phyloP scores from a whole-genome alignment of 2,329 filamentous ascomycete genomes.

The Fonsecaea multimorphosa region DNA sequence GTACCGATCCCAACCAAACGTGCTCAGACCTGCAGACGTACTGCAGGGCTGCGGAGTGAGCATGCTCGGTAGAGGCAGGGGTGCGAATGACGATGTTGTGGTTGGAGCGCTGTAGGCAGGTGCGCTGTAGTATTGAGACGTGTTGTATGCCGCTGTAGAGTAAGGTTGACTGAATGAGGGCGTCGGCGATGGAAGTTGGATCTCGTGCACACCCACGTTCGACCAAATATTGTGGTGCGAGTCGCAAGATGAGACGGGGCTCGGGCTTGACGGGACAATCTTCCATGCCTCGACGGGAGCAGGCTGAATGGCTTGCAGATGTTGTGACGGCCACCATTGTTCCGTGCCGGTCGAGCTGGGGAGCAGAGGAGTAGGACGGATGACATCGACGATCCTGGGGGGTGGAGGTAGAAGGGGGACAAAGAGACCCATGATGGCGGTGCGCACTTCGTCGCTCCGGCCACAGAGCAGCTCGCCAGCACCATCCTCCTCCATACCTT shows the following conservation, averaged over 20 bases:
- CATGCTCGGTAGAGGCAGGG: slow-evolving; percentile 84
- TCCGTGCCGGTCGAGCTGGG: slow-evolving; percentile 77
- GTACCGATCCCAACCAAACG: slow-evolving; percentile 85
- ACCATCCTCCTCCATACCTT: slow-evolving; percentile 95
- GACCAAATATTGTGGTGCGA: slow-evolving; percentile 78
- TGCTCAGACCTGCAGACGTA: slow-evolving; percentile 74
- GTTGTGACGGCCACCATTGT: slow-evolving; percentile 80
- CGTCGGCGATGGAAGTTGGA: slow-evolving; percentile 77
- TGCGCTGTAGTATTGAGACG: slow-evolving; percentile 74
- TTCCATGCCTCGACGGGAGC: slow-evolving; percentile 86
- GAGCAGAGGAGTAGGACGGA: slow-evolving; percentile 82
- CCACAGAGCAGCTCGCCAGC: slow-evolving; percentile 90
- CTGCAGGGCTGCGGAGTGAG: slow-evolving; percentile 82
- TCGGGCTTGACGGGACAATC: slow-evolving; percentile 86
- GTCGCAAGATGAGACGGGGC: slow-evolving; percentile 75
- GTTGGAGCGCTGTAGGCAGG: slow-evolving; percentile 69
- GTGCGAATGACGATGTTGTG: slow-evolving; percentile 60
- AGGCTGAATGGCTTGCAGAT: slow-evolving; percentile 68
- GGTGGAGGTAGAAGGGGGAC: slow-evolving; percentile 82
- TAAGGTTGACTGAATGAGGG: slow-evolving; percentile 80
- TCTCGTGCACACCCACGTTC: slow-evolving; percentile 74
- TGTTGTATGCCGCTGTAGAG: slow-evolving; percentile 69
- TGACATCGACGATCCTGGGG: slow-evolving; percentile 85
- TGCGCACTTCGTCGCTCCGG: slow-evolving; percentile 92
- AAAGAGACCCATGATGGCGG: slow-evolving; percentile 80